Percentiles rank a stretch among this genome's conserved stretches.
Conservation (phyloP, 129 eudicot species). For the Logfia minima region DNA sequence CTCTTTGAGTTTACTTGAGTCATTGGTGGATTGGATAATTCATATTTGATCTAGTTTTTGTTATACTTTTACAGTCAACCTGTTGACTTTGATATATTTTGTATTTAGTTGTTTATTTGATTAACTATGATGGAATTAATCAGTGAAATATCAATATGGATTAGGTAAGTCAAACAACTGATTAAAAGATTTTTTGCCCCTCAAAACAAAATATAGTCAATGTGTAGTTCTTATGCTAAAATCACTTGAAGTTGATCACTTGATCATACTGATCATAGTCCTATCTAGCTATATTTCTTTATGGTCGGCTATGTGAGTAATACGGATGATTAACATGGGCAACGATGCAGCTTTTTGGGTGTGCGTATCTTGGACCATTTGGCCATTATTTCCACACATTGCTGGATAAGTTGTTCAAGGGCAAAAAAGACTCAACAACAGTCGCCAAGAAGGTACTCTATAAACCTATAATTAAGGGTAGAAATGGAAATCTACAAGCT, state of each 20-base stretch:
- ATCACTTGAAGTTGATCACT: neutral
- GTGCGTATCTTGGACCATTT: constrained; percentile 90
- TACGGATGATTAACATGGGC: constrained; percentile 18
- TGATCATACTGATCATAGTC: neutral
- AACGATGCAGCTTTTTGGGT: constrained; percentile 77
- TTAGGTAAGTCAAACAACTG: neutral
- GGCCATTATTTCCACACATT: constrained; percentile 79
- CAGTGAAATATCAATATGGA: constrained; percentile 8
- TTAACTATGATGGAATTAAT: neutral
- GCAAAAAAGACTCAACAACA: constrained; percentile 75
- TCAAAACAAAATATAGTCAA: neutral
- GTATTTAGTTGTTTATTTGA: constrained; percentile 5
- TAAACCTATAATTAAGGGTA: constrained; percentile 1
- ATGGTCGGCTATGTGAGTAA: neutral
- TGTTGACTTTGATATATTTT: constrained; percentile 20
- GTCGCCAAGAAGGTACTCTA: constrained; percentile 81
- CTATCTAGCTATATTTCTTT: neutral
- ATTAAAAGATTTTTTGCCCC: neutral
- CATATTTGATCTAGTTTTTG: constrained; percentile 5
- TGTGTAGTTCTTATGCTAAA: neutral
- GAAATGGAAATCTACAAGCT: constrained; percentile 6
- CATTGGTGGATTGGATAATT: neutral
- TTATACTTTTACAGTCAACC: constrained; percentile 18
- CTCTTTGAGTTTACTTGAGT: neutral
- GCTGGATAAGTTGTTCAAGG: constrained; percentile 86